These are phyloP conservation scores for Trametes gibbosa DNA, from an alignment of 768 basidiomycete species.

Conservation along the genomic window DNA sequence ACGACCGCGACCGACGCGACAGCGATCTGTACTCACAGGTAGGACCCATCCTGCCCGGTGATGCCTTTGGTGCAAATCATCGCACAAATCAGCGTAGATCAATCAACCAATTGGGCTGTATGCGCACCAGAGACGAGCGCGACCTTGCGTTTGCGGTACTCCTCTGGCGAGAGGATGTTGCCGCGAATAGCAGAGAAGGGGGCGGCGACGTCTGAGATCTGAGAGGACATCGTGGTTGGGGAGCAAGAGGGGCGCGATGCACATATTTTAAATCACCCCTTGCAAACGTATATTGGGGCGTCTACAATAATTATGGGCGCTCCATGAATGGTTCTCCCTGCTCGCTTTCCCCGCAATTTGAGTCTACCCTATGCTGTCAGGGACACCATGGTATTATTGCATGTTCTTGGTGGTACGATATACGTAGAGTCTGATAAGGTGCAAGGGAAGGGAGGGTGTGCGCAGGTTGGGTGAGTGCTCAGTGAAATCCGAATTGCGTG, in stretches of 20 bases:
- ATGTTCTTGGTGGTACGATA: no score
- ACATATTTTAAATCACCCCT: neutral
- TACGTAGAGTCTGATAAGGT: no score
- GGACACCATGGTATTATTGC: no score
- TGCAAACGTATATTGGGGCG: neutral
- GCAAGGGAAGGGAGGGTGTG: no score
- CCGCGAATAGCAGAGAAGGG: slow-evolving; percentile 39
- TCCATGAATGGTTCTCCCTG: neutral
- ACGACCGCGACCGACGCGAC: neutral
- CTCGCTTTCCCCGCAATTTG: no score
- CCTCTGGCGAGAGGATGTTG: slow-evolving; percentile 67
- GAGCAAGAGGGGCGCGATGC: neutral
- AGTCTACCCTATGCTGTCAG: no score
- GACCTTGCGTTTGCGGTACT: slow-evolving; percentile 88
- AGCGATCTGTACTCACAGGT: slow-evolving; percentile 63
- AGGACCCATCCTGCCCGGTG: slow-evolving; percentile 96
- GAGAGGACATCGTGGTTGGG: slow-evolving; percentile 37
- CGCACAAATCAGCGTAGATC: slow-evolving; percentile 6
- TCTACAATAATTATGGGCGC: neutral
- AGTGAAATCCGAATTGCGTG: no score
- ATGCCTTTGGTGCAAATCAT: no score
- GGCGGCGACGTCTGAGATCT: slow-evolving; percentile 24
- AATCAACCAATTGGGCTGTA: slow-evolving; percentile 7
- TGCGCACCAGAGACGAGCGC: slow-evolving; percentile 82
- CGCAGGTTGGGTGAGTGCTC: no score